Conservation (phyloP, 108 stramenopile species). For the Parietichytrium sp. region DNA sequence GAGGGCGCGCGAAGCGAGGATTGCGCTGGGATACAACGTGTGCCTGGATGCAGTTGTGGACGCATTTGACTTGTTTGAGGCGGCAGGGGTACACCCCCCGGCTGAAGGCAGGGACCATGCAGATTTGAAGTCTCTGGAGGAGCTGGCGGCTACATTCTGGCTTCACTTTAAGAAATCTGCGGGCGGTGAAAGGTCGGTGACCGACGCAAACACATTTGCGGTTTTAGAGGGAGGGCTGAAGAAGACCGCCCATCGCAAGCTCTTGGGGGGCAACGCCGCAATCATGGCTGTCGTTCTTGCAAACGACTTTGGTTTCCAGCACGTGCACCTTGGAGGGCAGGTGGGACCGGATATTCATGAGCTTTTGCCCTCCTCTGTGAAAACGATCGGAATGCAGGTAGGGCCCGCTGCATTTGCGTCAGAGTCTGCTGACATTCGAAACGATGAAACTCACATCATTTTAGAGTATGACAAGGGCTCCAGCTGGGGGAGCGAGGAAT, state of each 20-base stretch:
- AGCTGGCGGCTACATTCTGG: neutral
- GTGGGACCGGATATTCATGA: neutral
- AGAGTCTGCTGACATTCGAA: neutral
- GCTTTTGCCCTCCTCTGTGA: neutral
- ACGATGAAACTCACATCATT: slow-evolving; percentile 16
- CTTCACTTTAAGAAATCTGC: slow-evolving; percentile 15
- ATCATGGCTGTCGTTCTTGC: slow-evolving; percentile 11
- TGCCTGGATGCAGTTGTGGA: slow-evolving; percentile 26
- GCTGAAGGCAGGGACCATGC: neutral
- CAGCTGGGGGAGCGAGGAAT: neutral
- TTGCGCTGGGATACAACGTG: slow-evolving; percentile 20
- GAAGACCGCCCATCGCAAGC: neutral
- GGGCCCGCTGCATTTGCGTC: too few relatives aligned
- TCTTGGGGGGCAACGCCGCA: slow-evolving; percentile 22
- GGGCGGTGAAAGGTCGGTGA: neutral
- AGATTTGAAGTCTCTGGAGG: neutral
- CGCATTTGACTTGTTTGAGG: neutral
- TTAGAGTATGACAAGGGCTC: slow-evolving; percentile 25
- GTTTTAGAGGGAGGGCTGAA: neutral
- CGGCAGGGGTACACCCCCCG: neutral
- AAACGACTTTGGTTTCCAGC: neutral
- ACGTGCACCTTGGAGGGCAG: neutral
- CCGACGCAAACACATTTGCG: slow-evolving; percentile 1
- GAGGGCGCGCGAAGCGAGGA: neutral
- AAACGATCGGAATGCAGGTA: neutral